Percentiles rank a stretch among this genome's conserved stretches.
phyloP scores from a whole-genome alignment of 2,329 filamentous ascomycete genomes.

The Tolypocladium sp. region DNA sequence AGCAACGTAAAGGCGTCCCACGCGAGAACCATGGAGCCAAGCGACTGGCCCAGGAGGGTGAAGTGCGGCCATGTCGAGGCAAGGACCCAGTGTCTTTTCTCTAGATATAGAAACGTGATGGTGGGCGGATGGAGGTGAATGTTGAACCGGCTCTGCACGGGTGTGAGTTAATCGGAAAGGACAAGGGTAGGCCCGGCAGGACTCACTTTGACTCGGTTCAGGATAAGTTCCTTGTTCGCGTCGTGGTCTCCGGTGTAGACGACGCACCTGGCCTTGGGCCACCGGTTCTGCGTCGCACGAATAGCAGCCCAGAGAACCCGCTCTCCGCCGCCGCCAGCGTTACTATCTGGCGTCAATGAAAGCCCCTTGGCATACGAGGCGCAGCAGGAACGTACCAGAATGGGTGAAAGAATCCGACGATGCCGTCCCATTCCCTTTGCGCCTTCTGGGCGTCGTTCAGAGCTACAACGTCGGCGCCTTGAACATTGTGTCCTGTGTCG shows the following conservation, averaged over 20 bases:
- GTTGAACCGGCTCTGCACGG: conserved; percentile 69
- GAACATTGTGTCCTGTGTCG: conserved; percentile 32
- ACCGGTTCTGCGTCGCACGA: conserved; percentile 77
- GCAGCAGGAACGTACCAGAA: conserved; percentile 60
- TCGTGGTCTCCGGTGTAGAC: conserved; percentile 96
- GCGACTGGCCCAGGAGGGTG: conserved; percentile 85
- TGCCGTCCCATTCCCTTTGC: conserved; percentile 62
- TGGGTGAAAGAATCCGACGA: conserved; percentile 94
- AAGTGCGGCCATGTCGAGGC: conserved; percentile 84
- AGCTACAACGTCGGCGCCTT: conserved; percentile 53
- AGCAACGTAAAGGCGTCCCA: conserved; percentile 91
- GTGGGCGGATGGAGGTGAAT: conserved; percentile 79
- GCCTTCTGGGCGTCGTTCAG: conserved; percentile 27
- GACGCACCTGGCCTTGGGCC: conserved; percentile 80
- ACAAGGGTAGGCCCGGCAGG: not conserved
- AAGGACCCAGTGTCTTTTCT: conserved; percentile 77
- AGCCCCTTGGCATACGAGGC: not conserved
- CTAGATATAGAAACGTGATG: conserved; percentile 82
- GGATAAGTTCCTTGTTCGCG: conserved; percentile 68
- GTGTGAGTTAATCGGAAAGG: conserved; percentile 5
- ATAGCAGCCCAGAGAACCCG: conserved; percentile 95
- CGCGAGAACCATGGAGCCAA: conserved; percentile 79
- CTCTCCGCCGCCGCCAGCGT: conserved; percentile 92
- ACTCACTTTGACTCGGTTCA: conserved; percentile 63
- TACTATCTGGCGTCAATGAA: conserved; percentile 41